Evolutionary conservation across 2,329 filamentous ascomycete species (phyloP), one percentile per base, ranked within the genome.

Genomic region (Fusarium sp.): DNA sequence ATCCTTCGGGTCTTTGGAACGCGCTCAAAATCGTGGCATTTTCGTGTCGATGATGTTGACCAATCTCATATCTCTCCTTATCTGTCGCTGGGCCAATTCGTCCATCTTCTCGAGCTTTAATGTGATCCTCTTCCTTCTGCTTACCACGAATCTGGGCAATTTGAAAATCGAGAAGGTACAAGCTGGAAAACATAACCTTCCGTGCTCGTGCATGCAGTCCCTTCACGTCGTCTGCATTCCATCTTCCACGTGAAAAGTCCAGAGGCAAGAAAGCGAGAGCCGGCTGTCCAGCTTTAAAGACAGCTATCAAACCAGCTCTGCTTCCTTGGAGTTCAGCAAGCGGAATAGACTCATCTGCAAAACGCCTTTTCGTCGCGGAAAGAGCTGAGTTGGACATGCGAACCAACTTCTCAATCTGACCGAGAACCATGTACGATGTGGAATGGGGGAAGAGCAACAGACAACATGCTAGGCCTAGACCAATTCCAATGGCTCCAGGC

Each of bases 401-500:
- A 5, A 81, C 55, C 5, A 83, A 65, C 15, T 77, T 76, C 45
- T 79, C 76, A 45, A 82, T 75, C 17, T 79, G 66, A 13, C 74
- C 72, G 1, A 87, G 75, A 2, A 85, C 81, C 4, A 81, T 77
- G 29, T 83, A 82, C 0, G 85, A 86, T 1, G 86, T 85, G 0
- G 86, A 87, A 44, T 83, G 82, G 0, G 86, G 86, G 59, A 87
- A 87, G 47, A 87, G 78, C 7, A 87, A 62, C 2, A 87, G 55
- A 9, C 81, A 83, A 47, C 82, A 85, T 7, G 78, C 81, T 5
- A 84, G 59, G 1, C 85, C 86, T 1, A 87, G 74, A 0, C 82
- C 86, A 11, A 84, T 79, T 0, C 84, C 85, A 22, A 85, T 81
- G 1, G 83, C 84, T 3, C 82, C 83, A 2, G 86, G 86, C 44